These are phyloP conservation scores for Collybia sp. DNA, from an alignment of 768 basidiomycete genomes.

Conservation along the genomic window DNA sequence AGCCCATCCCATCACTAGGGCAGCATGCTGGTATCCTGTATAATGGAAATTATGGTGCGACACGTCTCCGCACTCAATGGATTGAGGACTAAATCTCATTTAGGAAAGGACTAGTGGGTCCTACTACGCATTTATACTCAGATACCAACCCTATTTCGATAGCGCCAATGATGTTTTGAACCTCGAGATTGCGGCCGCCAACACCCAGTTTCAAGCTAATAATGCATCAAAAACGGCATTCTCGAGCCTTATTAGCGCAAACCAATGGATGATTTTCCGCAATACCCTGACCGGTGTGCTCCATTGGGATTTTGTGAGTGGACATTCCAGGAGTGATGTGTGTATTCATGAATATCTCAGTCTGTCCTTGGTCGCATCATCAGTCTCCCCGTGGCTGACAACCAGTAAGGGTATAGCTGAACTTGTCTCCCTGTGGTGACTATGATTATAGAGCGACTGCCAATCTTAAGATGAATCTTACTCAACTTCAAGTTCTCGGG, in stretches of 20 bases:
- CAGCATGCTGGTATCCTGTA: conserved; percentile 65
- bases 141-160: conserved; percentile 1
- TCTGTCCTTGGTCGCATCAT: conserved; percentile 60
- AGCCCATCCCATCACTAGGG: conserved; percentile 21
- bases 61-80: not conserved
- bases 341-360: conserved; percentile 19
- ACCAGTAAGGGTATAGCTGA: conserved; percentile 38
- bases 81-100: conserved; percentile 14
- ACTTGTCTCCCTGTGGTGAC: not conserved
- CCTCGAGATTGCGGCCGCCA: conserved; percentile 55
- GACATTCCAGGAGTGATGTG: conserved; percentile 9
- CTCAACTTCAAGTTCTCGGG: conserved; percentile 42
- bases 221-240: conserved; percentile 41
- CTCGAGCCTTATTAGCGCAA: conserved; percentile 49
- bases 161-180: conserved; percentile 61
- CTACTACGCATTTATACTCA: not conserved
- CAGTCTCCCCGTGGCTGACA: conserved; percentile 53
- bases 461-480: conserved; percentile 54
- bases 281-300: conserved; percentile 52
- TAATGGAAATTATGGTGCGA: conserved; percentile 65
- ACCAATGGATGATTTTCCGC: conserved; percentile 66
- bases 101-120: conserved; percentile 44
- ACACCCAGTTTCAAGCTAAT: conserved; percentile 52
- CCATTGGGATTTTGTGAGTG: conserved; percentile 72
- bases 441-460: conserved; percentile 40